Evolutionary conservation across 139 green algal species (phyloP).

Genomic region (Chlamydomonas sphaeroides): DNA sequence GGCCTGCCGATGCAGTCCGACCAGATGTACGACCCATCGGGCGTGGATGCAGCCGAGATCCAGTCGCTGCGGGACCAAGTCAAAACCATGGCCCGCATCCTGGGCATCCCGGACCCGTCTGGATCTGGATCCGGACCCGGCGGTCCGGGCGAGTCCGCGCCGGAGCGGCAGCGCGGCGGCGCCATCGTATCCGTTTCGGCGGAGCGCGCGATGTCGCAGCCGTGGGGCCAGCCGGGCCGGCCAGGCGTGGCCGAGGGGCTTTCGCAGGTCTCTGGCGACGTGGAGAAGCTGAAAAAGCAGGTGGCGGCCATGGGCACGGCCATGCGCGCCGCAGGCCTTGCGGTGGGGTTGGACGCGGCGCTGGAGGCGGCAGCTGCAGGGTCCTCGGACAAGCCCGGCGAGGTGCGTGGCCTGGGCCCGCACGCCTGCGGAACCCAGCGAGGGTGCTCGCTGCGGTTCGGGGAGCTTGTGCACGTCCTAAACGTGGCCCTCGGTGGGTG

Average conservation of each 20-base stretch:
- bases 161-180: not conserved
- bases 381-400: no score
- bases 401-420: no score
- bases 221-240: not conserved
- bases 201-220: not conserved
- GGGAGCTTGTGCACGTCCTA: no score
- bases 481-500: no score
- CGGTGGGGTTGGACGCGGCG: no score
- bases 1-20: slow-evolving; percentile 10
- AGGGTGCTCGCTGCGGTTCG: no score
- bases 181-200: not conserved
- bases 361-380: no score
- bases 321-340: slow-evolving; percentile 6
- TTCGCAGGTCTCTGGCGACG: not conserved
- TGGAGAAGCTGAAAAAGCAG: slow-evolving; percentile 34
- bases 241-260: slow-evolving; percentile 7
- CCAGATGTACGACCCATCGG: no score
- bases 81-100: not conserved
- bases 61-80: slow-evolving; percentile 25
- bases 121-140: not conserved
- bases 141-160: not conserved
- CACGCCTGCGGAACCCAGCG: no score
- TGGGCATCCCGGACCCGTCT: not conserved
- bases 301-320: slow-evolving; percentile 12
- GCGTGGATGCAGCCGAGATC: not conserved